Evolutionary conservation across 495 filamentous ascomycete genomes (phyloP).

Genomic region (Diplogelasinospora grovesii): DNA sequence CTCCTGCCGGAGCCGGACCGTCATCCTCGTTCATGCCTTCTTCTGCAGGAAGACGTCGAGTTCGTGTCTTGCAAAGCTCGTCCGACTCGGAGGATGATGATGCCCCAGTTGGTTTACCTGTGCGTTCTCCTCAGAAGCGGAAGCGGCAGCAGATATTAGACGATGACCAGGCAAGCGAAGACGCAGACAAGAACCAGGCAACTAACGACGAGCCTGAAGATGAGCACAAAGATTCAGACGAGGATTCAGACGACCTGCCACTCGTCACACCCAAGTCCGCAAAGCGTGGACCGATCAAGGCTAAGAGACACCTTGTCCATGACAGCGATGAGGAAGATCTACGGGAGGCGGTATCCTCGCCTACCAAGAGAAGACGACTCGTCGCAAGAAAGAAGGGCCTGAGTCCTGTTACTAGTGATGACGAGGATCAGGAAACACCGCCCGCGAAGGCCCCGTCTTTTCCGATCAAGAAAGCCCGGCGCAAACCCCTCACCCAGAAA

Average conservation of each 20-base stretch:
- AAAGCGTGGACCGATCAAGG: neutral
- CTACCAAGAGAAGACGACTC: conserved; percentile 8
- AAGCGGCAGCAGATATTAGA: too few species aligned
- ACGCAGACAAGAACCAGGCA: too few species aligned
- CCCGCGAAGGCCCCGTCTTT: neutral
- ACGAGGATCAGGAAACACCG: conserved; percentile 2
- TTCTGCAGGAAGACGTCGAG: neutral
- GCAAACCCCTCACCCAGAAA: conserved; percentile 18
- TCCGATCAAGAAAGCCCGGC: neutral
- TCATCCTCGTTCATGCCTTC: neutral
- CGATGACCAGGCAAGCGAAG: too few species aligned
- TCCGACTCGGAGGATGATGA: conserved; percentile 5
- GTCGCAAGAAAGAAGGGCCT: conserved; percentile 1
- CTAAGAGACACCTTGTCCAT: conserved; percentile 4
- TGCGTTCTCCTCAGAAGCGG: too few species aligned
- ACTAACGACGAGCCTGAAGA: too few species aligned
- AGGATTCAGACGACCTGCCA: conserved; percentile 12
- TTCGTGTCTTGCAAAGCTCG: neutral
- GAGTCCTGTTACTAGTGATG: neutral
- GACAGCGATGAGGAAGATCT: conserved; percentile 10
- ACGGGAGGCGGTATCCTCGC: conserved; percentile 2
- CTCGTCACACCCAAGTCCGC: conserved; percentile 8
- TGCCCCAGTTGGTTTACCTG: too few species aligned
- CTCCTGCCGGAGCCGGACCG: conserved; percentile 1
- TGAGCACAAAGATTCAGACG: too few species aligned